Evolutionary conservation across 1,284 basidiomycete genomes (phyloP).

Genomic region (Ceratobasidium sp.): DNA sequence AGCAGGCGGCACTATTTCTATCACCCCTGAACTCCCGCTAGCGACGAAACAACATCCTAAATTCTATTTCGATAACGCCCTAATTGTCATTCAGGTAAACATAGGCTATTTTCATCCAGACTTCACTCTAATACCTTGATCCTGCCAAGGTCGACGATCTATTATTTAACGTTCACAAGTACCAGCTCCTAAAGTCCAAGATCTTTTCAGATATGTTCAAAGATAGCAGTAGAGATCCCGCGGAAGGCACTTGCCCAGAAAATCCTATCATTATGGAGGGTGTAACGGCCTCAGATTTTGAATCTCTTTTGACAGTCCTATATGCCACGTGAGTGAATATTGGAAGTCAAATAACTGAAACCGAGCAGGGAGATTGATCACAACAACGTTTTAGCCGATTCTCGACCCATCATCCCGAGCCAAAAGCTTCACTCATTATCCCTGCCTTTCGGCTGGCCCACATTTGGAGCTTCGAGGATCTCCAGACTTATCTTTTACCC

Average conservation of each 20-base stretch:
- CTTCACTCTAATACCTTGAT: no score
- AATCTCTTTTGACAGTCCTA: conserved; percentile 5
- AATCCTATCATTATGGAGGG: conserved; percentile 18
- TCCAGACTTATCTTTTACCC: conserved; percentile 21
- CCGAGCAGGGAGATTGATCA: no score
- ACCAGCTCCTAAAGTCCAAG: conserved; percentile 27
- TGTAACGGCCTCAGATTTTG: conserved; percentile 20
- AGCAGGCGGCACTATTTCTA: no score
- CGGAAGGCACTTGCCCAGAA: conserved; percentile 13
- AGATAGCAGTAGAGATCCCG: background rate
- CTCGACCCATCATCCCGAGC: conserved; percentile 1
- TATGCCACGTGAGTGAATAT: conserved; percentile 21
- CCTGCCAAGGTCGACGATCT: no score
- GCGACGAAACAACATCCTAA: no score
- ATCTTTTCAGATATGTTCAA: conserved; percentile 28
- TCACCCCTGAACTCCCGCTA: no score
- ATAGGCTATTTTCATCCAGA: no score
- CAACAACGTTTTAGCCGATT: conserved; percentile 6
- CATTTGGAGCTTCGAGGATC: conserved; percentile 42
- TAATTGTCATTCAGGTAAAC: no score
- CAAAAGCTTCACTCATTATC: conserved; percentile 29
- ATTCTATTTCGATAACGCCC: no score
- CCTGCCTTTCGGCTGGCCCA: conserved; percentile 42
- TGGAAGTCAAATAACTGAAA: background rate
- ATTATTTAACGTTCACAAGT: conserved; percentile 23